These are phyloP conservation scores for Leccinellum rugosiceps DNA, from an alignment of 768 basidiomycete species.

Conservation along the genomic window DNA sequence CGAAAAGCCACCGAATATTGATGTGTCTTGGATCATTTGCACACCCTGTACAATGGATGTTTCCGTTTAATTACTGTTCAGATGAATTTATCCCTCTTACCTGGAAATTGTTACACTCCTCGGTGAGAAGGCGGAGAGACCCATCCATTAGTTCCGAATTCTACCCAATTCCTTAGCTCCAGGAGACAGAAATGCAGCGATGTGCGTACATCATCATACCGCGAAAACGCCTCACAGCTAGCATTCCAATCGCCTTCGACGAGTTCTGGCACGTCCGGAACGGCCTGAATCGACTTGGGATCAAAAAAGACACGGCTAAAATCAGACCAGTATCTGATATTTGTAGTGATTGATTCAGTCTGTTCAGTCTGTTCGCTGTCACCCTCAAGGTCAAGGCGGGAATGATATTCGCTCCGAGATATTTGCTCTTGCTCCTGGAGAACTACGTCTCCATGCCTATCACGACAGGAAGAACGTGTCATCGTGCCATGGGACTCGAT, in stretches of 20 bases:
- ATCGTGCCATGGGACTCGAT: background rate
- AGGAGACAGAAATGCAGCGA: background rate
- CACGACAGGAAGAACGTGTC: slow-evolving; percentile 1
- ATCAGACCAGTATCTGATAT: slow-evolving; percentile 50
- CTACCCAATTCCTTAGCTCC: slow-evolving; percentile 33
- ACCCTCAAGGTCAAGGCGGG: slow-evolving; percentile 33
- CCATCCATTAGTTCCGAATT: slow-evolving; percentile 67
- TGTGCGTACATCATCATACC: slow-evolving; percentile 51
- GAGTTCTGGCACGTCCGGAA: slow-evolving; percentile 56
- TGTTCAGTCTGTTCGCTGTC: slow-evolving; percentile 10
- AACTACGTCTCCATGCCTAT: slow-evolving; percentile 48
- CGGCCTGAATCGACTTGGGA: slow-evolving; percentile 59
- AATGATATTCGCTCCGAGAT: slow-evolving; percentile 54
- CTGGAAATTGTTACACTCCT: slow-evolving; percentile 76
- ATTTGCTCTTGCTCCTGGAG: slow-evolving; percentile 54
- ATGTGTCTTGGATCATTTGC: slow-evolving; percentile 61
- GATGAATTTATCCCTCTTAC: slow-evolving; percentile 31
- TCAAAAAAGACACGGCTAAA: slow-evolving; percentile 54
- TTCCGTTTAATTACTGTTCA: background rate
- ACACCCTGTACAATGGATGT: slow-evolving; percentile 48
- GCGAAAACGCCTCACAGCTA: slow-evolving; percentile 49
- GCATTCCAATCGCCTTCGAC: slow-evolving; percentile 53
- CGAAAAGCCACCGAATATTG: slow-evolving; percentile 65
- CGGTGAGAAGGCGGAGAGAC: slow-evolving; percentile 60
- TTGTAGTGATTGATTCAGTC: slow-evolving; percentile 12